Evolutionary conservation across 1,139 yeast genomes (phyloP), one percentile per base, ranked within the genome.

Genomic region (Kluyveromyces sp.): DNA sequence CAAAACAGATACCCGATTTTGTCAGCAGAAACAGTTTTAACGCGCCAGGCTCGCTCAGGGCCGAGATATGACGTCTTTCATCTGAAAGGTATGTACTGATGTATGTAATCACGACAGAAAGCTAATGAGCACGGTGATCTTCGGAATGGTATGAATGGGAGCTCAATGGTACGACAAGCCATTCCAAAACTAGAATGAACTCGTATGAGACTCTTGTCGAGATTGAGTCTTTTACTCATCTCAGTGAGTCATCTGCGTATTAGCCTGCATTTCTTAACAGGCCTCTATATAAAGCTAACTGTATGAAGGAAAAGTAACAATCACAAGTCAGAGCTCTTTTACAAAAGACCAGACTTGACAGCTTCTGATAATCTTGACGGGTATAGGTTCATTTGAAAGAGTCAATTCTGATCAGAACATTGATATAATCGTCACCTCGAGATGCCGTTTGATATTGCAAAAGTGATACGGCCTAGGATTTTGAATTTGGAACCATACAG

Each of bases 401-500:
- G 6, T 22, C 9, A 9, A 22, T 22, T 6, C 26, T 22, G 26
- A 22, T 6, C 9, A 6, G 6, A 22, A 22, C 6, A 9, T 22
- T 6, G 26, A 22, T 9, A 22, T 6, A 22, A 22, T 6, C 6
- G 26, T 22, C 9, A 6, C n/a, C 7, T 30, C 8, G 16, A 13
- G 17, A 55, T 56, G 57, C 36, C 50, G 3, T 61, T 61, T 37
- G 58, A 60, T 45, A 46, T 62, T 20, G 35, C 57, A 25, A 50
- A 51, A 19, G 56, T 86, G 16, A 83, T 86, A 1, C 75, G 98
- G 63, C 95, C 96, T 16, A 92, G 89, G 53, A 86, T 89, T 48
- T 71, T 78, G 49, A 67, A 76, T 2, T 70, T 89, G 43, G 87
- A 83, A 66, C 97, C 98, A 9, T 92, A 92, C 63, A 74, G 96